These are phyloP conservation scores for Parathielavia appendiculata DNA, from an alignment of 495 filamentous ascomycete genomes.

Conservation along the genomic window DNA sequence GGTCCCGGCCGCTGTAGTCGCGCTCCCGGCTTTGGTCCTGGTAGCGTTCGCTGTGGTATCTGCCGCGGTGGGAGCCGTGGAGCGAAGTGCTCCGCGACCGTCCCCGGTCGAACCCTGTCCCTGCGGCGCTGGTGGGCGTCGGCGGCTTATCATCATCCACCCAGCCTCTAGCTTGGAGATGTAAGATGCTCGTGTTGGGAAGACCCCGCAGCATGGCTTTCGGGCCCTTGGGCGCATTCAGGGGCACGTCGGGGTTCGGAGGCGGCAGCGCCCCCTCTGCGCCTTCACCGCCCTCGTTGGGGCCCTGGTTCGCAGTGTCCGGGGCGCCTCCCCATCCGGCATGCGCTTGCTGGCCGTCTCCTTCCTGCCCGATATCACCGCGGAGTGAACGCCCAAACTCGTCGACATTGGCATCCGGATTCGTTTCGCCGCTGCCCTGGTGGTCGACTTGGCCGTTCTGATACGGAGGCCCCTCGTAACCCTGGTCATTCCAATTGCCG, in stretches of 20 bases:
- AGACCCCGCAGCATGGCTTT: conserved; percentile 88
- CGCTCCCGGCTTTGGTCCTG: conserved; percentile 19
- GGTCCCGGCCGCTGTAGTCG: conserved; percentile 19
- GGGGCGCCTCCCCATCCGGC: conserved; percentile 21
- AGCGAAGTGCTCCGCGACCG: conserved; percentile 42
- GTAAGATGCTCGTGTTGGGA: conserved; percentile 64
- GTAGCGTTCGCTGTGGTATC: conserved; percentile 20
- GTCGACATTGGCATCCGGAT: conserved; percentile 39
- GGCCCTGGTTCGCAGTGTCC: conserved; percentile 7
- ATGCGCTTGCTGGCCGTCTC: conserved; percentile 3
- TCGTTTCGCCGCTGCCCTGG: conserved; percentile 17
- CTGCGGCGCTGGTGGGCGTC: conserved; percentile 34
- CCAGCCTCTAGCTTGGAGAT: conserved; percentile 47
- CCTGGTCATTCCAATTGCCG: conserved; percentile 29
- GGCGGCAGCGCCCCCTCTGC: conserved; percentile 10
- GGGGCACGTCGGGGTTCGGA: conserved; percentile 42
- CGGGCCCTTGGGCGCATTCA: conserved; percentile 80
- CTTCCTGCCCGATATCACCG: conserved; percentile 21
- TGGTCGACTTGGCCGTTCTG: conserved; percentile 19
- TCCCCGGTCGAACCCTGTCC: conserved; percentile 28
- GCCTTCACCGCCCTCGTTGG: conserved; percentile 3
- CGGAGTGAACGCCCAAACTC: conserved; percentile 51
- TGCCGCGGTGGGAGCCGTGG: conserved; percentile 24
- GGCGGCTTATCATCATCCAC: conserved; percentile 37
- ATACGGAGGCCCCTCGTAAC: conserved; percentile 21